Percentiles rank a stretch among this genome's conserved stretches.
phyloP scores from a whole-genome alignment of 352 stramenopile genomes.

The Globisporangium middletonii region DNA sequence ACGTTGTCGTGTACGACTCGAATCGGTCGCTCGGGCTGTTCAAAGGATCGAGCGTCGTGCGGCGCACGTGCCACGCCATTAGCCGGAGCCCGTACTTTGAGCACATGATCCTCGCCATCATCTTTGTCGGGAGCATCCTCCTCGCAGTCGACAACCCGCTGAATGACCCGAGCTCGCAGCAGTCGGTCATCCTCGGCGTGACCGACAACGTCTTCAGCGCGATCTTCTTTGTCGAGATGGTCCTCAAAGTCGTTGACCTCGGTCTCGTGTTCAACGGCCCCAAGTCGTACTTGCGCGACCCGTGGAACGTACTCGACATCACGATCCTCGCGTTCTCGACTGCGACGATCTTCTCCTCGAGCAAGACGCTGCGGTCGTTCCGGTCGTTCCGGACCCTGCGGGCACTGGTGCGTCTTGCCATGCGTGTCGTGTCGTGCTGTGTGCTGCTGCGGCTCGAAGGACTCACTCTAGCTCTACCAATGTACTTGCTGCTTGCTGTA shows the following conservation, averaged over 20 bases:
- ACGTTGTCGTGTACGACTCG: constrained; percentile 14
- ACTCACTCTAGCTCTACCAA: background rate
- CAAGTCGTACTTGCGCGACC: constrained; percentile 52
- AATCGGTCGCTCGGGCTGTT: constrained; percentile 32
- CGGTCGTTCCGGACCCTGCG: constrained; percentile 60
- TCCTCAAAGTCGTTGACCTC: constrained; percentile 65
- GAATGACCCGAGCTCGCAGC: constrained; percentile 28
- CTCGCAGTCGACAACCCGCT: constrained; percentile 64
- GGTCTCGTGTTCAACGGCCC: constrained; percentile 52
- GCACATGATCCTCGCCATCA: constrained; percentile 49
- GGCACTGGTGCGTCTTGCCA: constrained; percentile 34
- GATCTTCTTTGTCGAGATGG: constrained; percentile 68
- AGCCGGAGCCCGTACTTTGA: constrained; percentile 47
- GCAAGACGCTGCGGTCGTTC: constrained; percentile 38
- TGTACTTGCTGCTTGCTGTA: constrained; percentile 5
- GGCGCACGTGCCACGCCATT: constrained; percentile 16
- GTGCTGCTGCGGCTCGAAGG: background rate
- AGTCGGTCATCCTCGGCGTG: constrained; percentile 21
- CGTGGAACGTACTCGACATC: constrained; percentile 80
- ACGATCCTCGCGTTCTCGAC: constrained; percentile 51
- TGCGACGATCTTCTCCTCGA: constrained; percentile 30
- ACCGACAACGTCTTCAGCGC: constrained; percentile 48
- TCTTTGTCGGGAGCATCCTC: constrained; percentile 52
- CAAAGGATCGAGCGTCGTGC: constrained; percentile 11
- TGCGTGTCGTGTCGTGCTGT: background rate